These are phyloP conservation scores for Pestalotiopsis sp. DNA, from an alignment of 2,329 filamentous ascomycete genomes.

Conservation along the genomic window DNA sequence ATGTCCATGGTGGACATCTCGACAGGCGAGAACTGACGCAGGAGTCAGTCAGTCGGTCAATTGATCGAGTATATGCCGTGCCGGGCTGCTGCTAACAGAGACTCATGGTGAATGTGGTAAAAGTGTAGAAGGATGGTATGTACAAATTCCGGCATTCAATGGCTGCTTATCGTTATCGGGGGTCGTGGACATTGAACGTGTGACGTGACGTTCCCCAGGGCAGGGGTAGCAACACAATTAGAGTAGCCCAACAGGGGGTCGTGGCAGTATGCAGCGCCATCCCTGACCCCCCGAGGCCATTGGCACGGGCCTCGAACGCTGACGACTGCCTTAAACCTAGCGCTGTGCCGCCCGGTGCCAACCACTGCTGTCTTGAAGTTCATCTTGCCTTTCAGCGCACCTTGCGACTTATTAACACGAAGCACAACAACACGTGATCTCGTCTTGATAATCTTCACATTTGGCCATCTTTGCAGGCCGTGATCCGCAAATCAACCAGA, in stretches of 20 bases:
- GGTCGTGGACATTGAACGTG: neutral
- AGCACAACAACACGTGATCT: neutral
- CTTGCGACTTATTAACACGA: neutral
- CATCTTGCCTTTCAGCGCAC: neutral
- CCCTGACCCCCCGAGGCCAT: neutral
- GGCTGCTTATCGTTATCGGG: neutral
- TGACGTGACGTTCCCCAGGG: neutral
- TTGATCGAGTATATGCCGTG: neutral
- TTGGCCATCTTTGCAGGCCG: neutral
- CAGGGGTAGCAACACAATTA: neutral
- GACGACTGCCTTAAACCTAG: neutral
- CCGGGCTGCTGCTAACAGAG: neutral
- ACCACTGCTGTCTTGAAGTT: neutral
- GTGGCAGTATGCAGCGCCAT: neutral
- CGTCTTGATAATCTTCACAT: neutral
- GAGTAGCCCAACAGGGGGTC: neutral
- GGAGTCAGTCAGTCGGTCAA: neutral
- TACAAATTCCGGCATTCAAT: neutral
- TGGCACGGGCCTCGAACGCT: neutral
- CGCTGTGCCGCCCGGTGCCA: neutral
- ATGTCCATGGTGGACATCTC: slow-evolving; percentile 29
- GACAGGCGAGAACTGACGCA: neutral
- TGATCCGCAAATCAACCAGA: neutral
- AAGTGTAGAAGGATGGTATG: neutral
- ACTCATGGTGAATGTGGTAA: neutral